phyloP scores from a whole-genome alignment of 495 filamentous ascomycete species.

The Viridothelium virens region DNA sequence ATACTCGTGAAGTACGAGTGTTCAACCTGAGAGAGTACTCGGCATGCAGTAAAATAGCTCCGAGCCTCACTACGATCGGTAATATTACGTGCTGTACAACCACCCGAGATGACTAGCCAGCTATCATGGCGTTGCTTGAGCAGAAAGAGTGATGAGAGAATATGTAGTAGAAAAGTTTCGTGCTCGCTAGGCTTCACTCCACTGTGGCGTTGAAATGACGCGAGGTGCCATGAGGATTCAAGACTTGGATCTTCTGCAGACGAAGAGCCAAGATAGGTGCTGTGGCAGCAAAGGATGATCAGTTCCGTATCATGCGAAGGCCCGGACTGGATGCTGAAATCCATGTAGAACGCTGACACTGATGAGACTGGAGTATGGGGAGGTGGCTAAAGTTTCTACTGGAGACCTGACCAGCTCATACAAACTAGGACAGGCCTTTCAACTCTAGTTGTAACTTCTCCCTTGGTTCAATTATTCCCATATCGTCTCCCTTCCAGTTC shows the following conservation, averaged over 20 bases:
- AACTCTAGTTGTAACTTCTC: too few species aligned
- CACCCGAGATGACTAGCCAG: constrained; percentile 33
- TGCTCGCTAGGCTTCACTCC: constrained; percentile 31
- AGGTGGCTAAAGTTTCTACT: too few species aligned
- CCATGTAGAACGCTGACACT: too few species aligned
- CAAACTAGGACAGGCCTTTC: too few species aligned
- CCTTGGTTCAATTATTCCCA: too few species aligned
- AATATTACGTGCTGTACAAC: constrained; percentile 21
- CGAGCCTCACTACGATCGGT: constrained; percentile 28
- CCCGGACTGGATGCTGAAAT: background rate
- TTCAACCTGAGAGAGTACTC: background rate
- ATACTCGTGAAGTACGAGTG: background rate
- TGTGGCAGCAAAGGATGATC: constrained; percentile 36
- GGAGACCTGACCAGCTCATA: too few species aligned
- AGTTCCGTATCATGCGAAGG: constrained; percentile 1
- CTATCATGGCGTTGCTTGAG: constrained; percentile 13
- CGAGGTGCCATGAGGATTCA: constrained; percentile 33
- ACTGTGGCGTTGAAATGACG: constrained; percentile 31
- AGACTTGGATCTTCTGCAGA: constrained; percentile 14
- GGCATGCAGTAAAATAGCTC: constrained; percentile 27
- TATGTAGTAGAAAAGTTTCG: constrained; percentile 32
- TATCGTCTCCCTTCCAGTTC: too few species aligned
- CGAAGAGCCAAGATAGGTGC: constrained; percentile 28
- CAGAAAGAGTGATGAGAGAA: constrained; percentile 21
- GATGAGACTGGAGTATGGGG: too few species aligned